Conservation (phyloP, 495 filamentous ascomycete genomes). For the Amorphotheca resinae region DNA sequence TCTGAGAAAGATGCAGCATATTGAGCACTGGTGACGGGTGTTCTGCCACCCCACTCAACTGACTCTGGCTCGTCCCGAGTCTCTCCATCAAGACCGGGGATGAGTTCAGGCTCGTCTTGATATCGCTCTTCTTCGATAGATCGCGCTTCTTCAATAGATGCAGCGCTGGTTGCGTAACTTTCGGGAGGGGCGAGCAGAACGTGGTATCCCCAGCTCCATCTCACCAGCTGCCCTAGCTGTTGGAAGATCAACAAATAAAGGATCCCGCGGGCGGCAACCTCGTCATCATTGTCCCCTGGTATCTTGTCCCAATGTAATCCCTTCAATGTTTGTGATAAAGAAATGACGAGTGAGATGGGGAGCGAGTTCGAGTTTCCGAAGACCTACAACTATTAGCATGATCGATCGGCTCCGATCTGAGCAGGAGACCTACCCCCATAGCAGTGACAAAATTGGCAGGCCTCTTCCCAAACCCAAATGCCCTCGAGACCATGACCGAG, state of each 20-base stretch:
- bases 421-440: slow-evolving; percentile 58
- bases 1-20: slow-evolving; percentile 16
- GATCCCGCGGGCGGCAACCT: slow-evolving; percentile 88
- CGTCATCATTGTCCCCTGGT: slow-evolving; percentile 83
- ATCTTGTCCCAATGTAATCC: slow-evolving; percentile 91
- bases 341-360: slow-evolving; percentile 90
- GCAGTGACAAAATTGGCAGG: slow-evolving; percentile 88
- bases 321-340: slow-evolving; percentile 77
- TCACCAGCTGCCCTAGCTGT: slow-evolving; percentile 85
- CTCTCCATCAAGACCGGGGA: slow-evolving; percentile 20
- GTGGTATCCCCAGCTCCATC: slow-evolving; percentile 98
- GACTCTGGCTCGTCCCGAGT: slow-evolving; percentile 1
- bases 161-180: too few species aligned
- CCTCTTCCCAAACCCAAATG: slow-evolving; percentile 70
- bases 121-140: slow-evolving; percentile 59
- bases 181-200: slow-evolving; percentile 72
- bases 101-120: slow-evolving; percentile 40
- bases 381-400: slow-evolving; percentile 34
- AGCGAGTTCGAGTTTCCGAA: slow-evolving; percentile 98
- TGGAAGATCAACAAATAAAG: slow-evolving; percentile 95
- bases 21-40: slow-evolving; percentile 16
- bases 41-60: slow-evolving; percentile 20
- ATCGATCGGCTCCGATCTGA: not conserved
- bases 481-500: slow-evolving; percentile 52
- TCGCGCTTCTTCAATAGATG: slow-evolving; percentile 34